Evolutionary conservation across 179 eudicot species (phyloP).

Genomic region (Actinidia polygama): DNA sequence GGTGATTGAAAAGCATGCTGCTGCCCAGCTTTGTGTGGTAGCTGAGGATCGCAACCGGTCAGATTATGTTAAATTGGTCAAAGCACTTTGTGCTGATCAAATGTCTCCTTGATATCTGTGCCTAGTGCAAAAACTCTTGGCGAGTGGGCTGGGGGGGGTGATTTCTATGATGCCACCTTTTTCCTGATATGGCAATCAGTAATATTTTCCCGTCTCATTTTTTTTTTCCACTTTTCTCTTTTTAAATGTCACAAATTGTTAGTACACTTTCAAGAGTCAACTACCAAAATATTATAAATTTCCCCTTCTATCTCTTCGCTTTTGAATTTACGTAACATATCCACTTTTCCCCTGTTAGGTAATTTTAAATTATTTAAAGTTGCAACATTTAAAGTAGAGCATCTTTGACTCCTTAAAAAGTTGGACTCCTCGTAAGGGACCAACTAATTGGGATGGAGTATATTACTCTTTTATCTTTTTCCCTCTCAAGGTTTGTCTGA

Average conservation of each 20-base stretch:
- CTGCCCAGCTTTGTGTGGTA: slow-evolving; percentile 46
- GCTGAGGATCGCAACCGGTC: slow-evolving; percentile 52
- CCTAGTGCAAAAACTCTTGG: slow-evolving; percentile 48
- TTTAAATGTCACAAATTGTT: background rate
- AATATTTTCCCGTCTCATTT: background rate
- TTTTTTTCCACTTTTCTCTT: background rate
- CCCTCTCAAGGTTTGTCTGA: no score
- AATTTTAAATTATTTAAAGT: no score
- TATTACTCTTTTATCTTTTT: no score
- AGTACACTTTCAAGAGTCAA: no score
- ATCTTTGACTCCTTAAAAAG: no score
- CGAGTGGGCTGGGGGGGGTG: slow-evolving; percentile 51
- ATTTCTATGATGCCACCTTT: background rate
- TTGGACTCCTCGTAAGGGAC: no score
- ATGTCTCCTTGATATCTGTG: slow-evolving; percentile 39
- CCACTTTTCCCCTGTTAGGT: no score
- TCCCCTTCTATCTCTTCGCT: no score
- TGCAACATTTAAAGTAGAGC: no score
- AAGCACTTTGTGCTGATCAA: slow-evolving; percentile 48
- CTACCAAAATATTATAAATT: no score
- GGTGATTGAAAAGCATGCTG: slow-evolving; percentile 47
- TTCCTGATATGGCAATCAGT: background rate
- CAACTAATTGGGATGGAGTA: no score
- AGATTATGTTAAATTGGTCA: slow-evolving; percentile 45
- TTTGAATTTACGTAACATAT: no score